Evolutionary conservation across 768 basidiomycete genomes (phyloP), one percentile per base, ranked within the genome.

Genomic region (Russula lepida): DNA sequence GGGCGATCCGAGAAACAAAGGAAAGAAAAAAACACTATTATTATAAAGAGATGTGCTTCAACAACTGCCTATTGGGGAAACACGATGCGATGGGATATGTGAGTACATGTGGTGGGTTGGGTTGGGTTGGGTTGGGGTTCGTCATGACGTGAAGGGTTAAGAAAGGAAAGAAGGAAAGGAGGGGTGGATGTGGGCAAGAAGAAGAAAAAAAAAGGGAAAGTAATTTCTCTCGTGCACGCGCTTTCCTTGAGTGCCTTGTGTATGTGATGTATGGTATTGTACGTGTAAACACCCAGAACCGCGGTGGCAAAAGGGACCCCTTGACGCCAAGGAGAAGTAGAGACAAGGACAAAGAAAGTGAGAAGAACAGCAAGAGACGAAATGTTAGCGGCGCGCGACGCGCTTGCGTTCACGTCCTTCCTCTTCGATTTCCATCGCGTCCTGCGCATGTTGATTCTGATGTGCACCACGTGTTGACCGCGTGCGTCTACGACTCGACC

Each of bases 391-490:
- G 67, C 88, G 77, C 11, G 86, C 78, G 35, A 87, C 79, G 50
- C 89, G 79, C 69, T 91, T 91, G 68, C 89, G 76, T 68, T 90
- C 88, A 57, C 88, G 78, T 17, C 79, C 79, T 15, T 88, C 87
- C 55, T 90, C 89, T 66, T 91, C 89, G 19, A 89, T 76, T 44
- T 90, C 87, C 82, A 89, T 89, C 62, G 73, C 73, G 35, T 69
- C 69, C 17, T 79, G 81, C 52, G 71, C 68, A 30, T 69, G 69
- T 4, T 79, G 81, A 51, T 82, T 81, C 27, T 72, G 68, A 43
- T 58, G 55, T 71, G 67, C 54, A 27, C 73, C 71, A 30, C 78
- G 77, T 55, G 72, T 70, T 63, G 82, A 85, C 44, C 84, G 72
- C 5, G 83, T 87, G 49, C 86, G 77, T 58, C 86, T 75, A 58